Evolutionary conservation across 441 rosid species (phyloP).

Genomic region (Syzygium syzygioides): DNA sequence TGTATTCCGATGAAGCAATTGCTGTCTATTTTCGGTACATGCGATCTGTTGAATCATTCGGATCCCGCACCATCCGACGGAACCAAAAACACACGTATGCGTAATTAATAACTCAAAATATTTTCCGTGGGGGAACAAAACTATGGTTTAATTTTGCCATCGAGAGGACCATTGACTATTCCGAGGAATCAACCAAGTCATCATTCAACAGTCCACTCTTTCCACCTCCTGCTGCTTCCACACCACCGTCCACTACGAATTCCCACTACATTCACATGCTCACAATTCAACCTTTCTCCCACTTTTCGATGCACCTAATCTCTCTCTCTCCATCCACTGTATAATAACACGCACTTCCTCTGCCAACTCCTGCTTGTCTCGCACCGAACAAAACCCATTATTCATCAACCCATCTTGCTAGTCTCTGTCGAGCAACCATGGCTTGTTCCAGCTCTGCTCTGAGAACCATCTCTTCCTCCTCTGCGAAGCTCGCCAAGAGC

Average conservation of each 20-base stretch:
- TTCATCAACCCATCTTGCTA: not conserved
- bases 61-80: rapidly evolving
- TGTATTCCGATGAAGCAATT: not conserved
- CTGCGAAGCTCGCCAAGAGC: conserved; percentile 6
- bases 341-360: not conserved
- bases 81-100: not conserved
- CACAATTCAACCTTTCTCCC: not conserved
- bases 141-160: not conserved
- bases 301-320: not conserved
- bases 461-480: conserved; percentile 13
- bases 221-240: not conserved
- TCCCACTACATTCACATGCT: not conserved
- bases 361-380: conserved; percentile 2
- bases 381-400: not conserved
- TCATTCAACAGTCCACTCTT: not conserved
- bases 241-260: not conserved
- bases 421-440: conserved; percentile 1
- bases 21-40: not conserved
- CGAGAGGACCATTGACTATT: not conserved
- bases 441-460: conserved; percentile 27
- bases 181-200: not conserved
- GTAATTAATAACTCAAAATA: rapidly evolving
- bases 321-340: not conserved
- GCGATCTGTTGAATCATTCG: rapidly evolving
- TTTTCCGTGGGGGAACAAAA: not conserved